Conservation (phyloP, 129 eudicot genomes). For the Flaveria robusta region DNA sequence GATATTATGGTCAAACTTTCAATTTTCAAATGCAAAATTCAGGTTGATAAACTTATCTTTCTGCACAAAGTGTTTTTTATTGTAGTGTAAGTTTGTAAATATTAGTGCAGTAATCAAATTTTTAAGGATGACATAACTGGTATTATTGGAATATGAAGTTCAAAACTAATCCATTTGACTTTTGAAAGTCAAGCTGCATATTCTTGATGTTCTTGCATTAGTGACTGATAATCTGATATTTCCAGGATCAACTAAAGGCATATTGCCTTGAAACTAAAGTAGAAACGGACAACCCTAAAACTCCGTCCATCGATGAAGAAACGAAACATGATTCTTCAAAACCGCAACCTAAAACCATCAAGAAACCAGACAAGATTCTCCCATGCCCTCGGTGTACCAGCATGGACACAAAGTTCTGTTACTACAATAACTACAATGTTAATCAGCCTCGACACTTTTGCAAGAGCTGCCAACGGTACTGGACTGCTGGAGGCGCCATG, state of each 20-base stretch:
- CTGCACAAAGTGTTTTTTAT: background rate
- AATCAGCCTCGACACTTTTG: constrained; percentile 92
- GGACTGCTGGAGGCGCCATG: constrained; percentile 98
- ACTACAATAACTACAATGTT: constrained; percentile 83
- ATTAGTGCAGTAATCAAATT: background rate
- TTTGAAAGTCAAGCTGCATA: constrained; percentile 6
- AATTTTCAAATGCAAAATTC: constrained; percentile 6
- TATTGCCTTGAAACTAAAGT: constrained; percentile 8
- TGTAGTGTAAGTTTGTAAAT: background rate
- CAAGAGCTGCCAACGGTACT: constrained; percentile 92
- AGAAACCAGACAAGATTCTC: constrained; percentile 85
- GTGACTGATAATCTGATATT: constrained; percentile 26
- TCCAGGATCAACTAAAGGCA: constrained; percentile 44
- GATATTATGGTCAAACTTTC: constrained; percentile 20
- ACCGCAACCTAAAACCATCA: constrained; percentile 50
- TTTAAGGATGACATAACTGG: background rate
- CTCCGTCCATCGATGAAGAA: constrained; percentile 46
- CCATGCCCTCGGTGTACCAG: constrained; percentile 95
- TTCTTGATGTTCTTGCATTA: constrained; percentile 5
- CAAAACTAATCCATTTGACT: constrained; percentile 4
- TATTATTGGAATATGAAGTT: background rate
- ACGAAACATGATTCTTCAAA: constrained; percentile 44
- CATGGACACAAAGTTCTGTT: constrained; percentile 93
- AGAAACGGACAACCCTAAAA: constrained; percentile 47
- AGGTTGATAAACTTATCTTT: background rate